These are phyloP conservation scores for Golubevia pallescens DNA, from an alignment of 1,284 basidiomycete species.

Conservation along the genomic window DNA sequence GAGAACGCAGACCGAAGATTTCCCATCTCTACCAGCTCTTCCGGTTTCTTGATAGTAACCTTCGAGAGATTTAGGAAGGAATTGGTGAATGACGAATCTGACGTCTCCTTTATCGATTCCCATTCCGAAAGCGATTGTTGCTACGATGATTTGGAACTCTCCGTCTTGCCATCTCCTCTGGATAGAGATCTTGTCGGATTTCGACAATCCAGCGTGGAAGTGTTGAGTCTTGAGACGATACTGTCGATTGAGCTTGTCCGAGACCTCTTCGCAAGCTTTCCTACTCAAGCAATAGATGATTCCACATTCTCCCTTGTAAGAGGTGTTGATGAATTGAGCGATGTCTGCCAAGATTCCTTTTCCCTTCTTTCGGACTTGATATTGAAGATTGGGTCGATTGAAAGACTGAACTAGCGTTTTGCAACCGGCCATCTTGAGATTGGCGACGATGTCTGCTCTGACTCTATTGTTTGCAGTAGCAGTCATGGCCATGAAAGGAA, in stretches of 20 bases:
- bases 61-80: conserved; percentile 56
- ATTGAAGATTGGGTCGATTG: conserved; percentile 88
- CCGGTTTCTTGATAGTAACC: conserved; percentile 64
- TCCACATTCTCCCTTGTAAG: conserved; percentile 74
- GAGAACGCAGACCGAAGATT: conserved; percentile 48
- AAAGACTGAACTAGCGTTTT: conserved; percentile 80
- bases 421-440: conserved; percentile 73
- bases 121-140: conserved; percentile 71
- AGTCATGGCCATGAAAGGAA: conserved; percentile 94
- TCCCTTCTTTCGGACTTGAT: conserved; percentile 72
- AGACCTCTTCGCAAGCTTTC: conserved; percentile 79
- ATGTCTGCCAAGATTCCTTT: conserved; percentile 73
- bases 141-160: conserved; percentile 81
- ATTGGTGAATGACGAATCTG: conserved; percentile 59
- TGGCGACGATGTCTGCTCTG: conserved; percentile 77
- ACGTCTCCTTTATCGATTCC: conserved; percentile 63
- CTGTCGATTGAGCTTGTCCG: conserved; percentile 71
- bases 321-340: conserved; percentile 73
- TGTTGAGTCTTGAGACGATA: conserved; percentile 75
- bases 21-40: conserved; percentile 57
- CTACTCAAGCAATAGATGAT: conserved; percentile 85
- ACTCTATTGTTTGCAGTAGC: conserved; percentile 85
- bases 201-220: conserved; percentile 82
- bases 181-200: conserved; percentile 72
- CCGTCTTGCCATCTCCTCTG: conserved; percentile 80